phyloP scores from a whole-genome alignment of 495 filamentous ascomycete species.

The Neurospora hispaniola region DNA sequence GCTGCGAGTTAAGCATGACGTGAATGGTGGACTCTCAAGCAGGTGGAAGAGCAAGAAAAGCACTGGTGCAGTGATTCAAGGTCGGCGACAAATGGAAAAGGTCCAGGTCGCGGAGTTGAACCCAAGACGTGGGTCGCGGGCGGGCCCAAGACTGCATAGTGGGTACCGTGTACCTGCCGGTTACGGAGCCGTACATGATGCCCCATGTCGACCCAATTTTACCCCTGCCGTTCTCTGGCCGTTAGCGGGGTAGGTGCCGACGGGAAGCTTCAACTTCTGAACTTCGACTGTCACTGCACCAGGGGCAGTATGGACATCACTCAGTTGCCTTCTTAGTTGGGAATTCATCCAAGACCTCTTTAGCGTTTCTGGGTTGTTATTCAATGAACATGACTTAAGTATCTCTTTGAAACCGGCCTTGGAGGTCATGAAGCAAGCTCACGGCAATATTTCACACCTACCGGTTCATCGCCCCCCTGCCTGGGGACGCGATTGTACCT shows the following conservation, averaged over 20 bases:
- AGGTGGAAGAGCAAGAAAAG: background rate
- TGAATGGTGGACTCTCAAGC: background rate
- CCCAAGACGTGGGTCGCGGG: slow-evolving; percentile 11
- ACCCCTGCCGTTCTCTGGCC: background rate
- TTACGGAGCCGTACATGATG: background rate
- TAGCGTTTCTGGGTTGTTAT: no score
- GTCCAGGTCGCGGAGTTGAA: slow-evolving; percentile 3
- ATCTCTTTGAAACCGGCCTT: background rate
- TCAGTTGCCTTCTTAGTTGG: background rate
- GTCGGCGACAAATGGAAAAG: background rate
- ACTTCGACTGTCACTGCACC: background rate
- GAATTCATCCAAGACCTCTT: background rate
- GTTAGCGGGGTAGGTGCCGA: background rate
- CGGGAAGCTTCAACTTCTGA: background rate
- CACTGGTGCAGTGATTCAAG: background rate
- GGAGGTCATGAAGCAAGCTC: background rate
- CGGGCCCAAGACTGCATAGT: slow-evolving; percentile 5
- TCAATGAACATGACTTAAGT: background rate
- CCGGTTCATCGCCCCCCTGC: background rate
- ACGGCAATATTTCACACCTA: background rate
- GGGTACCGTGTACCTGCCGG: slow-evolving; percentile 8
- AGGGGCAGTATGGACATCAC: background rate
- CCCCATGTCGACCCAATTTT: background rate
- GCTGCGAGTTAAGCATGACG: background rate
- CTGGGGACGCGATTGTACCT: background rate